Evolutionary conservation across 2,329 filamentous ascomycete species (phyloP).

Genomic region (Fusarium floridanum): DNA sequence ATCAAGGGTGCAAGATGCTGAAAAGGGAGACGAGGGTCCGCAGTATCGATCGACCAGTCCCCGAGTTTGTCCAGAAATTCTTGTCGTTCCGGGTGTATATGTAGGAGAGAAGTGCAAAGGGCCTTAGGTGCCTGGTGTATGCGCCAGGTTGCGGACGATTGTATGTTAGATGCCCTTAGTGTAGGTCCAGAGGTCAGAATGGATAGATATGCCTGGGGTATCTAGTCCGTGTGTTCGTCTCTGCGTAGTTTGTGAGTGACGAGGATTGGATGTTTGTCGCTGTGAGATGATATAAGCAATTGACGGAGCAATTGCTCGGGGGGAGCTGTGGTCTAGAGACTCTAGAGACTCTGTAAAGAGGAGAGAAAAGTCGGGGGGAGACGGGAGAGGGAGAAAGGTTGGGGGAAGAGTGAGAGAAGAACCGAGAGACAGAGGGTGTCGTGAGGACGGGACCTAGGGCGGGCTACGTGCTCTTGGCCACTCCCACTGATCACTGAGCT

Average conservation of each 20-base stretch:
- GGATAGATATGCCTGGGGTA: constrained; percentile 8
- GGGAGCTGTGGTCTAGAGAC: constrained; percentile 20
- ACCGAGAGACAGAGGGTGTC: constrained; percentile 26
- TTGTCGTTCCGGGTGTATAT: constrained; percentile 19
- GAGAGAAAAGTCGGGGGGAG: constrained; percentile 16
- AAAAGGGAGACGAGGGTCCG: constrained; percentile 13
- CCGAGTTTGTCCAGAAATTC: constrained; percentile 19
- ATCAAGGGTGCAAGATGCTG: constrained; percentile 25
- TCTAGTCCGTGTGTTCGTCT: constrained; percentile 5
- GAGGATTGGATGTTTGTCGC: not conserved
- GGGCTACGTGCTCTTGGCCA: constrained; percentile 10
- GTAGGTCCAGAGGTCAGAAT: constrained; percentile 11
- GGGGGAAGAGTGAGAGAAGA: constrained; percentile 15
- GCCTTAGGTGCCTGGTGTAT: constrained; percentile 12
- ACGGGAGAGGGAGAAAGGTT: constrained; percentile 22
- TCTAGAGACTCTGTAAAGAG: constrained; percentile 27
- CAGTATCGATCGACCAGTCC: constrained; percentile 29
- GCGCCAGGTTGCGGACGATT: constrained; percentile 9
- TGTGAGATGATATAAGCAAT: constrained; percentile 24
- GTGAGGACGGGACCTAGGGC: constrained; percentile 25
- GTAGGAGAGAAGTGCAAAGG: constrained; percentile 13
- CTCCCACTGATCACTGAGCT: constrained; percentile 4
- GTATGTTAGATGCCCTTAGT: constrained; percentile 18
- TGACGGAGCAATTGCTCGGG: constrained; percentile 30
- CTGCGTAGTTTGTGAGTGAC: constrained; percentile 3